Evolutionary conservation across 768 basidiomycete species (phyloP).

Genomic region (Tylopilus vinaceipallidus): DNA sequence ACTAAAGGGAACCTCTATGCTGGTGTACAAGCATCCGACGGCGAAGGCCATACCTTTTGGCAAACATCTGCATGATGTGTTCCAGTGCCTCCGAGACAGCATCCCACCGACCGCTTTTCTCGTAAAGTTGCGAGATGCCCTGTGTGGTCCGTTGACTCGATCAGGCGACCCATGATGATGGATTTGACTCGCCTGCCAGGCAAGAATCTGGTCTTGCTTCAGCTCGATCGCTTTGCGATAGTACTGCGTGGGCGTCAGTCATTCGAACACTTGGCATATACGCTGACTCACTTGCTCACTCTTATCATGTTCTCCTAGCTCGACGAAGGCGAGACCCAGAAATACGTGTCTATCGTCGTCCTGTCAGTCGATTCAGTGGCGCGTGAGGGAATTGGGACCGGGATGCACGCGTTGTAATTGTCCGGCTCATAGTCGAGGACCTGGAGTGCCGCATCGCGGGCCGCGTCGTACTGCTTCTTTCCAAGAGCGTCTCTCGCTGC

Average conservation of each 20-base stretch:
- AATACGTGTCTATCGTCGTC: slow-evolving; percentile 68
- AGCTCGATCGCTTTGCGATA: slow-evolving; percentile 75
- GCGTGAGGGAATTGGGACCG: not conserved
- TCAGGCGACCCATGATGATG: slow-evolving; percentile 7
- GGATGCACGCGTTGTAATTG: slow-evolving; percentile 84
- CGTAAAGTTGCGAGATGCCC: slow-evolving; percentile 76
- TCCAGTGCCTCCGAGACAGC: slow-evolving; percentile 52
- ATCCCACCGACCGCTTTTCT: slow-evolving; percentile 58
- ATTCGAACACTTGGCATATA: not conserved
- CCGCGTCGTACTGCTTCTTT: slow-evolving; percentile 71
- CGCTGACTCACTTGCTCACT: slow-evolving; percentile 92
- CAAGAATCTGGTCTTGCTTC: slow-evolving; percentile 69
- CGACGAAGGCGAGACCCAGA: slow-evolving; percentile 74
- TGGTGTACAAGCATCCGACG: not conserved
- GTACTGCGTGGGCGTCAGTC: slow-evolving; percentile 44
- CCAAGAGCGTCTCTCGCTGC: slow-evolving; percentile 69
- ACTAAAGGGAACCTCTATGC: slow-evolving; percentile 37
- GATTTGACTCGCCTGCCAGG: slow-evolving; percentile 69
- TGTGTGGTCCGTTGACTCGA: slow-evolving; percentile 28
- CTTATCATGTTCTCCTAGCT: slow-evolving; percentile 64
- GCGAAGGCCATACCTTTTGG: slow-evolving; percentile 47
- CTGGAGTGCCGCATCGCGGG: slow-evolving; percentile 62
- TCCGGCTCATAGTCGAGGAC: slow-evolving; percentile 73
- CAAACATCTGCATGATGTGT: slow-evolving; percentile 56
- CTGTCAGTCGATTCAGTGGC: slow-evolving; percentile 1